phyloP scores from a whole-genome alignment of 768 basidiomycete genomes.

The Serendipita sp. region DNA sequence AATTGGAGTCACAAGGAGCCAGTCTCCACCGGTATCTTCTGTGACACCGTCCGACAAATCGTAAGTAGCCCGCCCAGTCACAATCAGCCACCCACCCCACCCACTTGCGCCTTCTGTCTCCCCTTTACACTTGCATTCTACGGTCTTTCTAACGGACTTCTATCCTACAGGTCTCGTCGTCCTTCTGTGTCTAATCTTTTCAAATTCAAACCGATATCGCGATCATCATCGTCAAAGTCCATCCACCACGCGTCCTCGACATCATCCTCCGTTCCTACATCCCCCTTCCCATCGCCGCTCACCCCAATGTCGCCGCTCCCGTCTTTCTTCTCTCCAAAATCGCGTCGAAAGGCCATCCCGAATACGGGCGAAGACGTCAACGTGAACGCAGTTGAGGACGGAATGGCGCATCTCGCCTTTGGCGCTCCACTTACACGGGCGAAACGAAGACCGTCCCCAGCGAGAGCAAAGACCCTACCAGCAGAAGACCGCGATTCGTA shows the following conservation, averaged over 20 bases:
- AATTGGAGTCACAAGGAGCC: background rate
- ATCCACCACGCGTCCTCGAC: background rate
- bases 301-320: background rate
- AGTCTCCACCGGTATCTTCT: background rate
- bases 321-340: background rate
- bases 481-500: background rate
- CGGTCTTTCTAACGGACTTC: background rate
- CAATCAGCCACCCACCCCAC: background rate
- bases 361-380: background rate
- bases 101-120: too few species aligned
- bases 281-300: background rate
- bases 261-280: background rate
- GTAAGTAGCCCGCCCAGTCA: background rate
- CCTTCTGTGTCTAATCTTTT: background rate
- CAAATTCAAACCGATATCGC: background rate
- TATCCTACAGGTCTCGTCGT: background rate
- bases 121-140: background rate
- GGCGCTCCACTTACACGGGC: background rate
- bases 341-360: background rate
- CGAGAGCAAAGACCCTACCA: background rate
- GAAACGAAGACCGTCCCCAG: background rate
- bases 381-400: too few species aligned
- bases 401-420: background rate
- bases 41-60: background rate
- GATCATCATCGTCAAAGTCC: background rate